Evolutionary conservation across 306 rosid species (phyloP).

Genomic region (Nissolia schottii): DNA sequence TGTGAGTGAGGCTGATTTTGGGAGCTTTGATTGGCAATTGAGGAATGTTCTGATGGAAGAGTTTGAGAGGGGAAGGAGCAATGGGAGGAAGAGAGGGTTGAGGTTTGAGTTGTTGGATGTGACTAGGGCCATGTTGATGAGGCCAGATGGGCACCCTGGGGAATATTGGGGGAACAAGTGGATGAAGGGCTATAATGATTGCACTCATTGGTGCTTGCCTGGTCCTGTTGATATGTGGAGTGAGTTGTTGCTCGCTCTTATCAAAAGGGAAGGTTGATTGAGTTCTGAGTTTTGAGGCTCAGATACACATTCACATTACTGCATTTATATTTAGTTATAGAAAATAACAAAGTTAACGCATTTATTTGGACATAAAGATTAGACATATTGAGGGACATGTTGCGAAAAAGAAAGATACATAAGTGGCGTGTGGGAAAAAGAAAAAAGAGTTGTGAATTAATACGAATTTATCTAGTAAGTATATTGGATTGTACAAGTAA

Average conservation of each 20-base stretch:
- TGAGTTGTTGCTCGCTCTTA: conserved; percentile 52
- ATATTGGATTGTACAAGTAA: too few relatives aligned
- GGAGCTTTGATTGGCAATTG: conserved; percentile 48
- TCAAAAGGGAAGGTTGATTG: conserved; percentile 31
- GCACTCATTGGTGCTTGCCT: conserved; percentile 97
- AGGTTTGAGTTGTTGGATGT: conserved; percentile 57
- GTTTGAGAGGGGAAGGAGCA: conserved; percentile 37
- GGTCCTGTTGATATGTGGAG: conserved; percentile 85
- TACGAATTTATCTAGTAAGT: too few relatives aligned
- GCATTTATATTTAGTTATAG: too few relatives aligned
- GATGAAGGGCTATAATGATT: conserved; percentile 84
- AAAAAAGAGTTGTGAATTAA: too few relatives aligned
- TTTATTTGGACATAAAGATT: too few relatives aligned
- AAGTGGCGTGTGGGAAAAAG: too few relatives aligned
- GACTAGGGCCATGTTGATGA: conserved; percentile 72
- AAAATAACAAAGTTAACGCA: too few relatives aligned
- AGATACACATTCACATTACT: too few relatives aligned
- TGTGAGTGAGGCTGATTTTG: conserved; percentile 19
- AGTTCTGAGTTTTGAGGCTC: conserved; percentile 8
- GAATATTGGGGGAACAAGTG: conserved; percentile 66
- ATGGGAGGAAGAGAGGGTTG: conserved; percentile 23
- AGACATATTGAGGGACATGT: too few relatives aligned
- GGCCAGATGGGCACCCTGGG: conserved; percentile 89
- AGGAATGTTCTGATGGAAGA: conserved; percentile 64
- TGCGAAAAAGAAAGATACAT: too few relatives aligned